These are phyloP conservation scores for Vitis rotundifolia DNA, from an alignment of 164 flowering plant genomes.

Conservation along the genomic window DNA sequence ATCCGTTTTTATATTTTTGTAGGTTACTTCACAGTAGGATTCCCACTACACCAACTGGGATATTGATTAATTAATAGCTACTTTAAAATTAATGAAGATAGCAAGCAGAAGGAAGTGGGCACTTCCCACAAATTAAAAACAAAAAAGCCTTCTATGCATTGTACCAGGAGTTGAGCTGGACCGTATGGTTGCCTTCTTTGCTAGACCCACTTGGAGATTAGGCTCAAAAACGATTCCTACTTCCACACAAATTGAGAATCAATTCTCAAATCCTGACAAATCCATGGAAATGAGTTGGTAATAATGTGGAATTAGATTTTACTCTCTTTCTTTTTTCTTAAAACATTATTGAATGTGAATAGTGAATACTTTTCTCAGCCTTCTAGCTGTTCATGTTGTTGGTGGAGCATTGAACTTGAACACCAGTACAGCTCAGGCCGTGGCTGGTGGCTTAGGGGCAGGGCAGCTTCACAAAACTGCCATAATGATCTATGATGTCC, in stretches of 20 bases:
- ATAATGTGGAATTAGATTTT: conserved; percentile 8
- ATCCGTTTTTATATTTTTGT: neutral
- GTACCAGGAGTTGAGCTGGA: conserved; percentile 2
- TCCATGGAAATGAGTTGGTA: conserved; percentile 8
- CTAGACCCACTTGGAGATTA: neutral
- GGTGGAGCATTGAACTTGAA: neutral
- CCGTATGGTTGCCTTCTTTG: neutral
- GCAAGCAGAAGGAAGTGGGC: conserved; percentile 13
- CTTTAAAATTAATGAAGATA: conserved; percentile 9
- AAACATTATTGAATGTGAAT: conserved; percentile 7
- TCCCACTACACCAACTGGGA: conserved; percentile 22
- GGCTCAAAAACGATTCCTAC: neutral
- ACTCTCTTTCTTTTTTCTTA: neutral
- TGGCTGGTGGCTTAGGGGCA: too few species aligned
- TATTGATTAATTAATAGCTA: conserved; percentile 3
- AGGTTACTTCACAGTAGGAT: conserved; percentile 22
- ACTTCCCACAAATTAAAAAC: neutral
- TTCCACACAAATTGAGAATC: neutral
- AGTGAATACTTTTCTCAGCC: too few species aligned
- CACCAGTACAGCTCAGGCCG: too few species aligned
- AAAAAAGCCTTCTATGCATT: neutral
- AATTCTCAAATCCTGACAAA: conserved; percentile 5
- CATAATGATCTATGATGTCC: too few species aligned
- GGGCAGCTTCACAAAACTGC: too few species aligned
- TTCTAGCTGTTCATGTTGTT: too few species aligned